Conservation (phyloP, 495 filamentous ascomycete species). For the Hypoxylon cercidicola region DNA sequence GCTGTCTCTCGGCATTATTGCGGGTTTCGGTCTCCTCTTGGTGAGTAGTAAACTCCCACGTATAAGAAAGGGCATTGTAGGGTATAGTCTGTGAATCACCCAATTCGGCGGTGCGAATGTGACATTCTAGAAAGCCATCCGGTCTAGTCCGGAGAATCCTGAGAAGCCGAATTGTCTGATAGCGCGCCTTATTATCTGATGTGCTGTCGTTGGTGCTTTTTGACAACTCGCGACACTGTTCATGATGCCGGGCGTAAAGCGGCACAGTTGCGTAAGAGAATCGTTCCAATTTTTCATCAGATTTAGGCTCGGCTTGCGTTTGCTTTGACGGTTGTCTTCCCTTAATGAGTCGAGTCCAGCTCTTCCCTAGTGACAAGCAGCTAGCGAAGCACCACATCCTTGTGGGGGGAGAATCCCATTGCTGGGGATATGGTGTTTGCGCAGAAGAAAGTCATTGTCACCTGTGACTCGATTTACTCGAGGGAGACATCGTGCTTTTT, state of each 20-base stretch:
- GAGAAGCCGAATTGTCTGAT: constrained; percentile 31
- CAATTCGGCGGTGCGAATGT: constrained; percentile 19
- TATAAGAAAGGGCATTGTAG: constrained; percentile 44
- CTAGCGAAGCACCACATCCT: constrained; percentile 28
- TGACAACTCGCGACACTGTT: background rate
- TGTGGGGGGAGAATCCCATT: constrained; percentile 9
- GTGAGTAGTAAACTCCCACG: constrained; percentile 26
- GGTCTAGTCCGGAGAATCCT: constrained; percentile 17
- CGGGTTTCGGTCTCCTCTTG: constrained; percentile 6
- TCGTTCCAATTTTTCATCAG: background rate
- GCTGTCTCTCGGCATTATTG: constrained; percentile 4
- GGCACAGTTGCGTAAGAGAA: constrained; percentile 26
- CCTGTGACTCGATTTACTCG: constrained; percentile 8
- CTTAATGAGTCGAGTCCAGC: constrained; percentile 9
- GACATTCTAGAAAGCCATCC: constrained; percentile 22
- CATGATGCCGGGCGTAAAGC: background rate
- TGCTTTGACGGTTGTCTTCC: background rate
- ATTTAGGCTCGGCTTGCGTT: background rate
- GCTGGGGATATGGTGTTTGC: constrained; percentile 4
- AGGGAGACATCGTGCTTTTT: constrained; percentile 20
- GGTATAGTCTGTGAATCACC: background rate
- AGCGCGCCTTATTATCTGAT: background rate
- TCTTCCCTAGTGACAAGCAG: constrained; percentile 9
- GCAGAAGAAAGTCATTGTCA: constrained; percentile 21
- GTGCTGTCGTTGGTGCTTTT: background rate